These are phyloP conservation scores for Backusella macrospora DNA, from an alignment of 192 early-diverging fungal species.

Conservation along the genomic window DNA sequence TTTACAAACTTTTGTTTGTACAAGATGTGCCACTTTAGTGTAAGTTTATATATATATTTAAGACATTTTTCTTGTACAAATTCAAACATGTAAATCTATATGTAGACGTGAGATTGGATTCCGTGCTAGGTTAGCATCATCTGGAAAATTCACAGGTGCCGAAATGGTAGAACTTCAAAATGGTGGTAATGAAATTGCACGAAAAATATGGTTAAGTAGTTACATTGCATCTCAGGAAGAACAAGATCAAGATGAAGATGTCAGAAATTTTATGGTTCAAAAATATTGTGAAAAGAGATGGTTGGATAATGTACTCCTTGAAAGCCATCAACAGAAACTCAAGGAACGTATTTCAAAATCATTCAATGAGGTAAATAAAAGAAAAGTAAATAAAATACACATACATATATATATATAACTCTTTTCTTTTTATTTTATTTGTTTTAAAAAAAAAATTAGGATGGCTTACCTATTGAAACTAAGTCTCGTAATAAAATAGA, in stretches of 20 bases:
- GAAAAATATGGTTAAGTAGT: not conserved
- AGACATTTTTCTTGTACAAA: not conserved
- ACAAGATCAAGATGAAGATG: not conserved
- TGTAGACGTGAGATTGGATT: conserved; percentile 2
- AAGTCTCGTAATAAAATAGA: not conserved
- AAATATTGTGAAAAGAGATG: conserved; percentile 6
- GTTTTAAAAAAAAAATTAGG: not conserved
- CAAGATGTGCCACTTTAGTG: conserved; percentile 7
- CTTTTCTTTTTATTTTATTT: not conserved
- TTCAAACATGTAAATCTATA: not conserved
- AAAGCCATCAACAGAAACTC: conserved; percentile 1
- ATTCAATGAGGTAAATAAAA: not conserved
- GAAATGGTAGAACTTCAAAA: not conserved
- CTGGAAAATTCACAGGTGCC: not conserved
- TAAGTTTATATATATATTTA: not conserved
- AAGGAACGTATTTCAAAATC: not conserved
- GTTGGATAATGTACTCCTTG: not conserved
- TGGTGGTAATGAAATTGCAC: not conserved
- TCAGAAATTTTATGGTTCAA: not conserved
- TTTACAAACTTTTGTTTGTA: not conserved
- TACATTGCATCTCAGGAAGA: not conserved
- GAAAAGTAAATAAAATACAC: not conserved
- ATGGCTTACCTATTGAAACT: conserved; percentile 4
- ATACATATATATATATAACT: not conserved
- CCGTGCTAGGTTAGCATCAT: conserved; percentile 3